Conservation (phyloP, 768 basidiomycete genomes). For the Tricholoma saponaceum region DNA sequence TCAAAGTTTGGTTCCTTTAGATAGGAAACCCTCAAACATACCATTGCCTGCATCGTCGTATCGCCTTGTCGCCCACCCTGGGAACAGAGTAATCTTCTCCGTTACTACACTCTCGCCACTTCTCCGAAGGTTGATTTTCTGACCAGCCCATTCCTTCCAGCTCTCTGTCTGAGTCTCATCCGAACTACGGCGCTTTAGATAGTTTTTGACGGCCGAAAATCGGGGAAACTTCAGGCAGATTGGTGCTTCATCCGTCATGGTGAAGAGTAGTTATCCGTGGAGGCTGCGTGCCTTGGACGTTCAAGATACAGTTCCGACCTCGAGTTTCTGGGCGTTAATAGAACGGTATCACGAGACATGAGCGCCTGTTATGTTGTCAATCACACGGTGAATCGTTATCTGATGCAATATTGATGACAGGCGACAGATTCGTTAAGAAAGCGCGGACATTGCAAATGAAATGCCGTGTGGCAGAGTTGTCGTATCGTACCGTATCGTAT, state of each 20-base stretch:
- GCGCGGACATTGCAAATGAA: too few relatives aligned
- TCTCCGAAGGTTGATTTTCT: constrained; percentile 37
- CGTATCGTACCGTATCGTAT: too few relatives aligned
- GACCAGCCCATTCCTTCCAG: constrained; percentile 63
- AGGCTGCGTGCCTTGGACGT: too few relatives aligned
- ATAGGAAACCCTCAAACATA: constrained; percentile 7
- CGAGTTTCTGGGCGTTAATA: too few relatives aligned
- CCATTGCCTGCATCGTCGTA: constrained; percentile 27
- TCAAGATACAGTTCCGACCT: too few relatives aligned
- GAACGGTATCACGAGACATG: too few relatives aligned
- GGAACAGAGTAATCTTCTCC: constrained; percentile 65
- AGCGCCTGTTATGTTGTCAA: too few relatives aligned
- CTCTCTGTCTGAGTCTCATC: constrained; percentile 27
- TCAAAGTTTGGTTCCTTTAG: background rate
- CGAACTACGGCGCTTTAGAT: constrained; percentile 32
- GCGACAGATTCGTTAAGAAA: too few relatives aligned
- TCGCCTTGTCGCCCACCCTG: constrained; percentile 72
- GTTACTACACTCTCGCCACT: constrained; percentile 9
- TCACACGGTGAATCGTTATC: too few relatives aligned
- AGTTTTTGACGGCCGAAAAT: constrained; percentile 43
- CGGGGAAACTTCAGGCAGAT: constrained; percentile 24
- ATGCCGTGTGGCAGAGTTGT: too few relatives aligned
- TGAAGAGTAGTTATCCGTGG: background rate
- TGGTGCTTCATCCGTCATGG: constrained; percentile 35
- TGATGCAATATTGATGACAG: too few relatives aligned